Conservation (phyloP, 768 basidiomycete genomes). For the Antrodiella citrinella region DNA sequence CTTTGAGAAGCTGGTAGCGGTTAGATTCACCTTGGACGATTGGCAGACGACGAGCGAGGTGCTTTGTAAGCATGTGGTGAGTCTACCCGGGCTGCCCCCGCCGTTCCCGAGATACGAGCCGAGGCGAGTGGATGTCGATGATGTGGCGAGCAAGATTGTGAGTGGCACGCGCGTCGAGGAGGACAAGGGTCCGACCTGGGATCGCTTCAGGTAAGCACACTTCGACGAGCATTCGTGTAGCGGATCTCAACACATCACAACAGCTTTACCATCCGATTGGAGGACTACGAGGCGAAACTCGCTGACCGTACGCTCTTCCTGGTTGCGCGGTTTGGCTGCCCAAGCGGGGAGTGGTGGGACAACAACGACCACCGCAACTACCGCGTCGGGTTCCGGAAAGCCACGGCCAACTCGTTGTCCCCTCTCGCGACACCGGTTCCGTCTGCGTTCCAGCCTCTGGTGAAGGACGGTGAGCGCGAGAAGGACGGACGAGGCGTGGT, state of each 20-base stretch:
- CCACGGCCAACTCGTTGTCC: conserved; percentile 9
- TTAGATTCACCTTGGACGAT: conserved; percentile 87
- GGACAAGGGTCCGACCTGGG: conserved; percentile 19
- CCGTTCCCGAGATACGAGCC: conserved; percentile 14
- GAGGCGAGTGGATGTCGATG: conserved; percentile 26
- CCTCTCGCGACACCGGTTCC: conserved; percentile 1
- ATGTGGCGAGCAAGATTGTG: conserved; percentile 30
- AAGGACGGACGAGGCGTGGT: background rate
- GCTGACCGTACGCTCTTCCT: conserved; percentile 49
- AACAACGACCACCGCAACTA: conserved; percentile 80
- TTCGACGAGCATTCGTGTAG: conserved; percentile 1
- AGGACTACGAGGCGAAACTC: conserved; percentile 54
- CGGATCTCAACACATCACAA: too few species aligned
- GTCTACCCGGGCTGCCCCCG: conserved; percentile 30
- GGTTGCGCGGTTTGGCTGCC: conserved; percentile 40
- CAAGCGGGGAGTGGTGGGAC: conserved; percentile 86
- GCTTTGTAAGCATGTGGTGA: conserved; percentile 36
- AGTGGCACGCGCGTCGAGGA: conserved; percentile 8
- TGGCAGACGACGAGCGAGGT: conserved; percentile 95
- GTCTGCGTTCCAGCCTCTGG: background rate
- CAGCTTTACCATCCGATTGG: conserved; percentile 55
- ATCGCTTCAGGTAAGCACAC: conserved; percentile 26
- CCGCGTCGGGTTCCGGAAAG: conserved; percentile 51
- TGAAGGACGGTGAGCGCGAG: background rate
- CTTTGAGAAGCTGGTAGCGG: conserved; percentile 77